A percentile compares a stretch with the other conserved stretches of the same genome.
Conservation (phyloP, 2,329 filamentous ascomycete species). For the Drechslerella stenobrocha region DNA sequence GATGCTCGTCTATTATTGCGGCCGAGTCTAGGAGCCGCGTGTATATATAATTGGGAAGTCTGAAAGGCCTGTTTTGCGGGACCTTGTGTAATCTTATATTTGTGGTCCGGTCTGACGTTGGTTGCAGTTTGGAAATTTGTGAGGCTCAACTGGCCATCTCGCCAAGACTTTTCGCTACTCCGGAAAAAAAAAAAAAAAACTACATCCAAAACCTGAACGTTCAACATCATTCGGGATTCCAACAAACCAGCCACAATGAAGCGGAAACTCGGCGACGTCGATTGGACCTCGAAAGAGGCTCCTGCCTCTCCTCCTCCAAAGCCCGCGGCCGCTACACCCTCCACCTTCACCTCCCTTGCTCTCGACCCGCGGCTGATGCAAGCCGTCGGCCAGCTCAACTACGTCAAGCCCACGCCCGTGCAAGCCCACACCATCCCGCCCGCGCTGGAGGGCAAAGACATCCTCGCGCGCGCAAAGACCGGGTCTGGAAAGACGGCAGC, state of each 20-base stretch:
- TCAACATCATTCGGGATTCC: too few relatives aligned
- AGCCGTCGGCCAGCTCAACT: slow-evolving; percentile 80
- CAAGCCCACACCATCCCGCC: slow-evolving; percentile 86
- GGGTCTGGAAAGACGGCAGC: slow-evolving; percentile 98
- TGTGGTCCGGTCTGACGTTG: too few relatives aligned
- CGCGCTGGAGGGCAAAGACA: slow-evolving; percentile 82
- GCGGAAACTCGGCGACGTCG: slow-evolving; percentile 65
- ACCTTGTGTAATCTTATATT: too few relatives aligned
- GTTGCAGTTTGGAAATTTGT: too few relatives aligned
- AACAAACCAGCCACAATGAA: slow-evolving; percentile 59
- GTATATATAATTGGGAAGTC: too few relatives aligned
- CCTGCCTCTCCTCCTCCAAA: too few relatives aligned
- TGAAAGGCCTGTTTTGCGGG: too few relatives aligned
- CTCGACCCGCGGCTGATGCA: slow-evolving; percentile 85
- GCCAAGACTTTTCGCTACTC: slow-evolving; percentile 1
- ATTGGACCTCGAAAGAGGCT: slow-evolving; percentile 57
- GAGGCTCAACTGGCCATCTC: neutral
- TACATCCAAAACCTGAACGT: slow-evolving; percentile 5
- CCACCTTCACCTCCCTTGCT: slow-evolving; percentile 72
- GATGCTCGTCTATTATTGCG: too few relatives aligned
- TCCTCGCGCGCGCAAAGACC: slow-evolving; percentile 86
- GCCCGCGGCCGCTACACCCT: slow-evolving; percentile 51
- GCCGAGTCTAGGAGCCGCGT: too few relatives aligned
- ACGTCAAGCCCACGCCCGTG: slow-evolving; percentile 81
- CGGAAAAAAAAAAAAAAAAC: neutral